Base-by-base conservation (phyloP, 2,329 filamentous ascomycete genomes). In the Fusarium multiceps region DNA sequence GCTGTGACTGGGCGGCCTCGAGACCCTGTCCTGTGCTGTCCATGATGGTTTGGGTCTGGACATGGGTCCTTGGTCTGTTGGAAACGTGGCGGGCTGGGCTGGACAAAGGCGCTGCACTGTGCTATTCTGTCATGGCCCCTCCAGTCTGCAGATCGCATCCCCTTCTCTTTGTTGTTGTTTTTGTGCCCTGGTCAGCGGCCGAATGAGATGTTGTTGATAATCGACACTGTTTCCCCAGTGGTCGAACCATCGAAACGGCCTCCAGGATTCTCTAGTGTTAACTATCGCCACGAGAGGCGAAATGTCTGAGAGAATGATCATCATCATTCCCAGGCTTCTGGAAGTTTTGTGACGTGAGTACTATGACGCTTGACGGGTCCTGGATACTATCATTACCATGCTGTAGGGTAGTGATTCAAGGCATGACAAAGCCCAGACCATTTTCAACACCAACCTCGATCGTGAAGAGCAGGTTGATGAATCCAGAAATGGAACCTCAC, bases 31-130 rank as follows among this genome's bases (percentile, higher is more conserved):
- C 56, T 46, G 55, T 49, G 59, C 59, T 60, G 48, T 59, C 49
- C 49, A 42, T 50, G 58, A 56, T 65, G 65, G 58, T 51, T 69
- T 65, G 58, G 55, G 50, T 67, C 65, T 72, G 49, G 59, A 58
- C 72, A 71, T 68, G 72, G 30, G 27, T 55, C 30, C 41, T 37
- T 47, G 72, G 58, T 69, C 48, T 27, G 43, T 69, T 66, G 66
- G 70, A 73, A 74, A 74, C 72, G 72, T 74, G 72, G 72, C 72
- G 72, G 64, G 68, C 63, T 68, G 70, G 63, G 63, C 63, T 63
- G 58, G 59, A 40, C 40, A 42, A 69, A 48, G 58, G 28, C 18
- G 27, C 23, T 51, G 45, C 72, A 74, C 72, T 74, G 70, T 74
- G 63, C 42, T 42, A 61, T 68, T 65, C 48, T 64, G 50, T 64